Evolutionary conservation across 108 stramenopile species (phyloP).

Genomic region (Skeletonema menzelii): DNA sequence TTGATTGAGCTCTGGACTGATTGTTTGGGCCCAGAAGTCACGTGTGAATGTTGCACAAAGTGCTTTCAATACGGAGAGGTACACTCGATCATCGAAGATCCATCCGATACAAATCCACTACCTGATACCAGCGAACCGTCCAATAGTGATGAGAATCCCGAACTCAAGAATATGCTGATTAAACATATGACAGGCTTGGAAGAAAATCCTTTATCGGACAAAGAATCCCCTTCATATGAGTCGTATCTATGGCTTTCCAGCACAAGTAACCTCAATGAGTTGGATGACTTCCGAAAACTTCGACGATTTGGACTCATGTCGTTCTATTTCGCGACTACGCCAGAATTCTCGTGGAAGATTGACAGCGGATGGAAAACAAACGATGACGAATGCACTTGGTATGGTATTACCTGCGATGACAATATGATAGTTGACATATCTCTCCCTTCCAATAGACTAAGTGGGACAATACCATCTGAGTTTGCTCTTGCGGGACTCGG

Average conservation of each 20-base stretch:
- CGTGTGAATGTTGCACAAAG: slow-evolving; percentile 29
- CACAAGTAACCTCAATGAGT: slow-evolving; percentile 1
- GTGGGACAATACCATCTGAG: slow-evolving; percentile 33
- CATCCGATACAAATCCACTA: background rate
- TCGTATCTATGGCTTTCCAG: slow-evolving; percentile 38
- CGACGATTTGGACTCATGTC: slow-evolving; percentile 35
- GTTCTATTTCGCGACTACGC: slow-evolving; percentile 24
- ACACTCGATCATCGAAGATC: background rate
- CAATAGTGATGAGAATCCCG: slow-evolving; percentile 11
- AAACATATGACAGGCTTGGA: slow-evolving; percentile 30
- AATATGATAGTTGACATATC: slow-evolving; percentile 29
- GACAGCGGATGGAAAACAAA: slow-evolving; percentile 25
- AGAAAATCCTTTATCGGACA: slow-evolving; percentile 7
- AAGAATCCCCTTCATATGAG: slow-evolving; percentile 7
- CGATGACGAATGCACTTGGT: slow-evolving; percentile 35
- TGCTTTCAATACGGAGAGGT: slow-evolving; percentile 9
- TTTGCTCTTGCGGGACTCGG: slow-evolving; percentile 32
- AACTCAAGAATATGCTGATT: slow-evolving; percentile 14
- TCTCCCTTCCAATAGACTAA: slow-evolving; percentile 31
- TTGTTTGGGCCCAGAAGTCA: slow-evolving; percentile 45
- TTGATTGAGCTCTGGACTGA: slow-evolving; percentile 58
- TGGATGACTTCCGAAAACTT: slow-evolving; percentile 23
- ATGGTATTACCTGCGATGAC: slow-evolving; percentile 25
- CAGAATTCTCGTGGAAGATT: slow-evolving; percentile 27
- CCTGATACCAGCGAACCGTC: background rate